phyloP scores from a whole-genome alignment of 2,329 filamentous ascomycete genomes.

The Calcarisporium arbuscula region DNA sequence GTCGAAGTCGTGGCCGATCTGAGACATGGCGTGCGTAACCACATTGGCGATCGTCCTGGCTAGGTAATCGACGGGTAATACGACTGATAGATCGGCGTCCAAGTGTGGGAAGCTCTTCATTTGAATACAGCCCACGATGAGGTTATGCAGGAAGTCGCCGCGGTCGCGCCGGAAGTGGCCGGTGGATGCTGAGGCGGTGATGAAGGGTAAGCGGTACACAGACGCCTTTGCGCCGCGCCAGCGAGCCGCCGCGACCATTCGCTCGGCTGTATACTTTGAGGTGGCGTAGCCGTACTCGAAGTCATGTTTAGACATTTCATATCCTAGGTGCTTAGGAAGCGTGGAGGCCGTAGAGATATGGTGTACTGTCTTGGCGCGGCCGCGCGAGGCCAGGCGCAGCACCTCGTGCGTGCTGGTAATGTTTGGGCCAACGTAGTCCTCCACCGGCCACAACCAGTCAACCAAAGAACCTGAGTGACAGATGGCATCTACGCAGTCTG shows the following conservation, averaged over 20 bases:
- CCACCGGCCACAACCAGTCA: constrained; percentile 11
- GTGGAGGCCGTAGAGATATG: constrained; percentile 12
- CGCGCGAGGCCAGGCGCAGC: no score
- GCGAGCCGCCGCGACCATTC: not conserved
- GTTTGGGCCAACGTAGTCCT: constrained; percentile 13
- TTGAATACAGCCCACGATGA: constrained; percentile 9
- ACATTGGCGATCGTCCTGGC: not conserved
- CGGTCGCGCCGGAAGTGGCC: constrained; percentile 12
- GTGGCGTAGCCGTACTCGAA: constrained; percentile 11
- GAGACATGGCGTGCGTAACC: not conserved
- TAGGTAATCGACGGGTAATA: not conserved
- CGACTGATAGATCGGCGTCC: constrained; percentile 22
- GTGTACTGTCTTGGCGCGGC: constrained; percentile 10
- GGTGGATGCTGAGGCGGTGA: constrained; percentile 9
- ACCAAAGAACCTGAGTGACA: constrained; percentile 12
- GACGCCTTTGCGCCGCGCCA: not conserved
- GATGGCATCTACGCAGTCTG: constrained; percentile 7
- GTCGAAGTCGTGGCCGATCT: not conserved
- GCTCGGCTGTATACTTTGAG: constrained; percentile 8
- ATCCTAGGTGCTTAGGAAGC: constrained; percentile 10
- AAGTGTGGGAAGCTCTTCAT: constrained; percentile 13
- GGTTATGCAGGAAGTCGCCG: constrained; percentile 13
- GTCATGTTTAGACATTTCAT: constrained; percentile 6
- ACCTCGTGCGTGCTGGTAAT: constrained; percentile 11
- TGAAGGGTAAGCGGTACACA: constrained; percentile 17